These are phyloP conservation scores for Hericium rajendrae DNA, from an alignment of 768 basidiomycete species.

Conservation along the genomic window DNA sequence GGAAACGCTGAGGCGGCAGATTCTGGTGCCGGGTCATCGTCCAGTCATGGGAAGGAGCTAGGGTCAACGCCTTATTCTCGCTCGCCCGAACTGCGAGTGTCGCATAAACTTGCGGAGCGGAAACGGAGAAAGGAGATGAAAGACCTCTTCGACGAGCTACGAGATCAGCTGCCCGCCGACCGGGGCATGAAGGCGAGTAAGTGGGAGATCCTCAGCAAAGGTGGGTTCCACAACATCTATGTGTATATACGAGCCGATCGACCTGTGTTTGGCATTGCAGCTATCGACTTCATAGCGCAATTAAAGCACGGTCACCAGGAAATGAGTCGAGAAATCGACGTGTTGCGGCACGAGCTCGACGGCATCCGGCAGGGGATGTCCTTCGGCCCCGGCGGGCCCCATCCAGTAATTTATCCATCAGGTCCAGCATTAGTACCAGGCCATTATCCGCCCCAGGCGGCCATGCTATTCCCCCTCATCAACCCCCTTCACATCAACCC, in stretches of 20 bases:
- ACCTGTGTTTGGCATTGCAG: constrained; percentile 25
- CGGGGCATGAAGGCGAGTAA: constrained; percentile 95
- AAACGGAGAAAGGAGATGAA: constrained; percentile 99
- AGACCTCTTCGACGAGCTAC: constrained; percentile 91
- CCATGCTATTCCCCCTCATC: constrained; percentile 35
- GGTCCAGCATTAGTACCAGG: constrained; percentile 30
- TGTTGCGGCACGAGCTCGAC: constrained; percentile 68
- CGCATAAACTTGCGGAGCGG: constrained; percentile 94
- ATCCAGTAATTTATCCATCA: constrained; percentile 20
- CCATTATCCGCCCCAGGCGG: constrained; percentile 36
- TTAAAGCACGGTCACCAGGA: constrained; percentile 73
- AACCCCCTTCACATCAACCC: constrained; percentile 14
- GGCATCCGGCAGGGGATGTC: constrained; percentile 46
- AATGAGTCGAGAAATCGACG: constrained; percentile 70
- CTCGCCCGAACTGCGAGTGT: constrained; percentile 88
- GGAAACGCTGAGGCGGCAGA: constrained; percentile 7
- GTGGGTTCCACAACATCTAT: constrained; percentile 29
- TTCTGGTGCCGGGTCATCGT: constrained; percentile 12
- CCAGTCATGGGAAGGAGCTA: constrained; percentile 11
- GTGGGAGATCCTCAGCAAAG: constrained; percentile 98
- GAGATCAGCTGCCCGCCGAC: constrained; percentile 87
- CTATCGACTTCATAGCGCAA: constrained; percentile 79
- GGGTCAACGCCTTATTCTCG: constrained; percentile 83
- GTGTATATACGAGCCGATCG: not conserved
- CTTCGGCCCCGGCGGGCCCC: constrained; percentile 39